phyloP scores from a whole-genome alignment of 345 rosid genomes.

The Noccaea caerulescens region DNA sequence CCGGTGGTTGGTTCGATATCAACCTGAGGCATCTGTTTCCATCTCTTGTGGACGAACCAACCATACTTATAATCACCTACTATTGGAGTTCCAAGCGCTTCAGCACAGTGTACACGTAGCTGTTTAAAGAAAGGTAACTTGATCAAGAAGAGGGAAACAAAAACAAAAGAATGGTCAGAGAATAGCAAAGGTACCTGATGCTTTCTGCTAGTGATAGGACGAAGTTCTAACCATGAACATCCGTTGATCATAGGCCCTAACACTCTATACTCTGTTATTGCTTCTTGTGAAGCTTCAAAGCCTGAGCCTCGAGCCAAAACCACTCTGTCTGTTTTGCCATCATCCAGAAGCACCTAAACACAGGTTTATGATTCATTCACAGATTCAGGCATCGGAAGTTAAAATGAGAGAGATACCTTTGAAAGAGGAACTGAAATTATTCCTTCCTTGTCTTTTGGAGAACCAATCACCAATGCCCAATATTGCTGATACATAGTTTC shows the following conservation, averaged over 20 bases:
- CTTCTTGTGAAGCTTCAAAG: slow-evolving; percentile 80
- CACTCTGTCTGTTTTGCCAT: slow-evolving; percentile 89
- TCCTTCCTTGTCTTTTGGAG: slow-evolving; percentile 84
- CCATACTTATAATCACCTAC: slow-evolving; percentile 93
- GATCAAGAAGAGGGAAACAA: slow-evolving; percentile 9
- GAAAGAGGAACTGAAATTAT: slow-evolving; percentile 75
- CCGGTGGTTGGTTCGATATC: slow-evolving; percentile 73
- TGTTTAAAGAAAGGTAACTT: slow-evolving; percentile 37
- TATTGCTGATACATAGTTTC: slow-evolving; percentile 68
- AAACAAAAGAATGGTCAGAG: slow-evolving; percentile 1
- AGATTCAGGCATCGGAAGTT: slow-evolving; percentile 3
- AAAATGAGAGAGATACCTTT: slow-evolving; percentile 56
- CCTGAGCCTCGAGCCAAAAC: slow-evolving; percentile 67
- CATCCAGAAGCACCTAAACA: slow-evolving; percentile 76
- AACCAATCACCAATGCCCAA: slow-evolving; percentile 94
- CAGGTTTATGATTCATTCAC: slow-evolving; percentile 12
- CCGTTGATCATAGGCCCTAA: slow-evolving; percentile 91
- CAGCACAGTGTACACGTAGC: slow-evolving; percentile 96
- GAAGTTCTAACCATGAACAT: slow-evolving; percentile 86
- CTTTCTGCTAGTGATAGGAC: slow-evolving; percentile 78
- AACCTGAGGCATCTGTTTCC: slow-evolving; percentile 82
- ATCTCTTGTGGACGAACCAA: slow-evolving; percentile 83
- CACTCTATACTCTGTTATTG: slow-evolving; percentile 80
- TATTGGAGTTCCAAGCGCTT: slow-evolving; percentile 92
- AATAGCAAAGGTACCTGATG: slow-evolving; percentile 70